Evolutionary conservation across 805 yeast species (phyloP), one percentile per base, ranked within the genome.

Genomic region (Metschnikowia kunwiensis): DNA sequence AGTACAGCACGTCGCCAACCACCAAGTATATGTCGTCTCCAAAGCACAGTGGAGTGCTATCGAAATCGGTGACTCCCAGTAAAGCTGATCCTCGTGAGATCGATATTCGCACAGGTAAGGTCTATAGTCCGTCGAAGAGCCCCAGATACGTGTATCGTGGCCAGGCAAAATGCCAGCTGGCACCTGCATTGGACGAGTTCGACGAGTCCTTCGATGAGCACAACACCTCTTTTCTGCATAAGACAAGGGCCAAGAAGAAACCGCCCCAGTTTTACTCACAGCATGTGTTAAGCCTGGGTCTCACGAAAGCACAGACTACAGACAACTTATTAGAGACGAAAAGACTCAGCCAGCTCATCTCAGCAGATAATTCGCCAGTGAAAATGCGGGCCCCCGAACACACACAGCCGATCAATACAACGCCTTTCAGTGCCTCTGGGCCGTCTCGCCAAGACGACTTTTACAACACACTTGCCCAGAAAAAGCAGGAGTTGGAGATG

Each of bases 401-500:
- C 19, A 14, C 33, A 10, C 29, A 29, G 12, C 33, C 22, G n/a
- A 12, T 20, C 5, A 24, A 29, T 19, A 12, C 23, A 5, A 25
- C 5, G 7, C 22, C 28, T 7, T 30, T 20, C 11, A 7, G 34
- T 7, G 29, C 27, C 12, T 27, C 23, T 9, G 31, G 31, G 25
- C 35, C 36, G 16, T 10, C 26, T 7, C 36, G 32, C 13, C 48
- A 50, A 15, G 60, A 61, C 28, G 68, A 61, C 25, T 42, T 48
- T 35, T 32, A 35, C 24, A 42, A 40, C 24, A 37, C 38, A 5
- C 55, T 67, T 22, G 51, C 60, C 2, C 47, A 49, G 25, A 65
- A 61, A 44, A 57, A 61, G 37, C 67, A 60, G 27, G 68, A 63
- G 46, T 56, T 68, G 31, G 72, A 68, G 43, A 31, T 58, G 46